A percentile compares a stretch with the other conserved stretches of the same genome.
Conservation (phyloP, 345 rosid species). For the Pelargonium nanum region DNA sequence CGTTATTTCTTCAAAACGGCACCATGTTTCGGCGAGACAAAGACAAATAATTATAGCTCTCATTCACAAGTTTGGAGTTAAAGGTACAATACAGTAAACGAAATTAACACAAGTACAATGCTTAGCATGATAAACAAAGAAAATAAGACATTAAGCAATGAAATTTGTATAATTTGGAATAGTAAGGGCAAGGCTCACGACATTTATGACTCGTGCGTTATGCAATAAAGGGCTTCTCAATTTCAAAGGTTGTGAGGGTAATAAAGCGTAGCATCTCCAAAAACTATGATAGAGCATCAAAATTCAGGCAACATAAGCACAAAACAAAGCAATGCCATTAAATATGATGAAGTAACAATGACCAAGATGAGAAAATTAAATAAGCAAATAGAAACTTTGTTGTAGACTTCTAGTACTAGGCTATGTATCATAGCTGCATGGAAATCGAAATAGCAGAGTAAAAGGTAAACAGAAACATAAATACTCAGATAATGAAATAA, state of each 20-base stretch:
- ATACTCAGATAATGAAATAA: neutral
- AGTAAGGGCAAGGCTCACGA: neutral
- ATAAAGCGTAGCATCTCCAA: neutral
- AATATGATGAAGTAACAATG: neutral
- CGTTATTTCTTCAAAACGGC: neutral
- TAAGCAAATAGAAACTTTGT: neutral
- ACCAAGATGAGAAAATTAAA: neutral
- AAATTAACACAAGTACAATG: too few species aligned
- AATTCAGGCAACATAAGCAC: neutral
- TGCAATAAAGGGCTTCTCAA: neutral
- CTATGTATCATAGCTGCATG: constrained; percentile 2
- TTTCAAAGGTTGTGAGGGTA: too few species aligned
- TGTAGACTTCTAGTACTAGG: neutral
- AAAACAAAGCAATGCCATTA: neutral
- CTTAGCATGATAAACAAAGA: neutral
- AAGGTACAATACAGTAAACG: neutral
- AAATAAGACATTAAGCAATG: too few species aligned
- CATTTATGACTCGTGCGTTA: neutral
- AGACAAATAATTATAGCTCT: neutral
- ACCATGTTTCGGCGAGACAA: neutral
- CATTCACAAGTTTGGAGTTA: neutral
- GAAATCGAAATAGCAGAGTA: neutral
- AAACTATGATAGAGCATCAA: neutral
- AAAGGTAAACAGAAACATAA: constrained; percentile 3
- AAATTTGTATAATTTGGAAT: neutral